A percentile compares a stretch with the other conserved stretches of the same genome.
These are phyloP conservation scores for Cercospora berteroae DNA, from an alignment of 2,329 filamentous ascomycete species.

Conservation along the genomic window DNA sequence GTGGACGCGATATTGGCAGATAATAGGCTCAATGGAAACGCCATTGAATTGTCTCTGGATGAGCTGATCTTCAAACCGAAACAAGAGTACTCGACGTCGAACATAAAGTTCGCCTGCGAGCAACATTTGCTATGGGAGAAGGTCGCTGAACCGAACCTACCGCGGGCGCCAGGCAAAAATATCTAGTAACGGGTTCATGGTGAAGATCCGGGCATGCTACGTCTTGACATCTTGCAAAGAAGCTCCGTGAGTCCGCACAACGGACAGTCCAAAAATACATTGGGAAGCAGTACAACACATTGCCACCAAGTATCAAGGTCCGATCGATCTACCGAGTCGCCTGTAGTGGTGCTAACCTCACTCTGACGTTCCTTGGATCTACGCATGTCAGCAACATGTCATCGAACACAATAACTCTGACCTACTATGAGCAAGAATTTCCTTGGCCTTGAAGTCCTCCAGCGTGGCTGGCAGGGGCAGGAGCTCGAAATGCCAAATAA, in stretches of 20 bases:
- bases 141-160: constrained; percentile 24
- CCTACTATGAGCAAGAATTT: constrained; percentile 9
- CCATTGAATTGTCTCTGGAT: constrained; percentile 44
- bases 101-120: constrained; percentile 41
- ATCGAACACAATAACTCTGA: not conserved
- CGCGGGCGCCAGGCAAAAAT: constrained; percentile 21
- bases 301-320: too few relatives aligned
- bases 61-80: constrained; percentile 43
- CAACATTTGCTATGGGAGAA: constrained; percentile 39
- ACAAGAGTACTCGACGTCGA: constrained; percentile 42
- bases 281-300: too few relatives aligned
- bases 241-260: too few relatives aligned
- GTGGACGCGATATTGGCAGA: constrained; percentile 38
- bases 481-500: constrained; percentile 12
- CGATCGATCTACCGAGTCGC: too few relatives aligned
- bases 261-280: too few relatives aligned
- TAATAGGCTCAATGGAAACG: constrained; percentile 39
- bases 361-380: not conserved
- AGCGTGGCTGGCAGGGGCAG: not conserved
- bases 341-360: not conserved
- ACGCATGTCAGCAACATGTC: not conserved
- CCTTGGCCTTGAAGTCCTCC: constrained; percentile 3
- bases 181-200: too few relatives aligned
- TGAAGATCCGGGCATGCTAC: too few relatives aligned
- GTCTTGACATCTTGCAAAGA: too few relatives aligned